Evolutionary conservation across 257 asterid genomes (phyloP), one percentile per base, ranked within the genome.

Genomic region (Cruciata laevipes): DNA sequence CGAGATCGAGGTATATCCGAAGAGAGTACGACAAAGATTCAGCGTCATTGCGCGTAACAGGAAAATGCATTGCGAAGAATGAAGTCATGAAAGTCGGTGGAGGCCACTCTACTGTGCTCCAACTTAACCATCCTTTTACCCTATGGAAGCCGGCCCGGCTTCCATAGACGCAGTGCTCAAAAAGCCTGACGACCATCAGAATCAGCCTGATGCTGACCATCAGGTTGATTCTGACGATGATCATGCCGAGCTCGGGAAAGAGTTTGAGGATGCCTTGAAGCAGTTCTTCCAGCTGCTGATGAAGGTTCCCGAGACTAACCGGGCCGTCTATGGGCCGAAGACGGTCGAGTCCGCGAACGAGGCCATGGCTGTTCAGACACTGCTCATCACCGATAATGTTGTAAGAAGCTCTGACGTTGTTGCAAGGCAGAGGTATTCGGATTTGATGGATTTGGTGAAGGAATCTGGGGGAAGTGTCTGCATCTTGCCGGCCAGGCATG

Each of bases 401-500:
- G 86, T 58, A 83, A 89, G 96, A 95, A 89, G 77, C 73, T 56
- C 94, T 69, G 95, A 89, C 65, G 70, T 88, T 69, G 84, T 83
- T 49, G 71, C 90, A 0, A 83, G 97, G 81, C 57, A 80, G 76
- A 88, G 73, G 69, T 93, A 93, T 51, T 94, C 81, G n/a, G 67
- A 82, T 65, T 83, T 93, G 82, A 95, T 93, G 0, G 85, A 89
- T 23, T 83, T 95, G 3, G 93, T 93, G 68, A 90, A 88, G 81
- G 81, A 79, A 61, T 84, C 95, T 2, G 96, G 95, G 0, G 99
- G 99, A 52, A 80, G 79, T 49, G 92, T 80, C 65, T 87, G 78
- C 78, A 81, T 93, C 79, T 90, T 90, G 80, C 90, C 99, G 4
- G 88, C 97, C 47, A 88, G 88, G 97, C 97, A 93, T 61, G 92